phyloP scores from a whole-genome alignment of 1,284 basidiomycete species.

The Clitocybe nebularis region DNA sequence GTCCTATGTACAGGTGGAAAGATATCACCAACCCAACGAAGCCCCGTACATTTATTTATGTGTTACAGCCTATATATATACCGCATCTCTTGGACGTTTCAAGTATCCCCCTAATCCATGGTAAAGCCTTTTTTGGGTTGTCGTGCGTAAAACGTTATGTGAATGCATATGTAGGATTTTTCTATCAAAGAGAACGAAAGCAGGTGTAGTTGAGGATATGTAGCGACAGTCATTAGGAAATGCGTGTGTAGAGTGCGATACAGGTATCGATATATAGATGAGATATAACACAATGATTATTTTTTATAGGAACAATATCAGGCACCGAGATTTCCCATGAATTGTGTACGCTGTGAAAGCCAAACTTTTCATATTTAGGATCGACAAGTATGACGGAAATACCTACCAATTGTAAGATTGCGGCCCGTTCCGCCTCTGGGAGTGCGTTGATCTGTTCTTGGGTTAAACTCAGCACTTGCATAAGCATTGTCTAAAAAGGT shows the following conservation, averaged over 20 bases:
- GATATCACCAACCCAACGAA: no score
- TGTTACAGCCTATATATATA: no score
- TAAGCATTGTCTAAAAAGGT: constrained; percentile 63
- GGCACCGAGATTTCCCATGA: constrained; percentile 35
- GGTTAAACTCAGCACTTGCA: constrained; percentile 84
- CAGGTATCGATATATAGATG: neutral
- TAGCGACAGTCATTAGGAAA: neutral
- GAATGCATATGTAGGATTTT: no score
- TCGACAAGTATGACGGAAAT: constrained; percentile 1
- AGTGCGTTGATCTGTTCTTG: constrained; percentile 85
- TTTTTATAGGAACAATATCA: constrained; percentile 4
- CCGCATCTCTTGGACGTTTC: no score
- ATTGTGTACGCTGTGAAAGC: constrained; percentile 41
- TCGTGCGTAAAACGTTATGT: no score
- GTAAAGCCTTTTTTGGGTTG: no score
- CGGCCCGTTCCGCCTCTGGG: constrained; percentile 77
- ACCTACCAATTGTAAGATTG: constrained; percentile 83
- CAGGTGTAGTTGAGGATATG: neutral
- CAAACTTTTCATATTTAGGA: neutral
- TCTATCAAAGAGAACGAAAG: no score
- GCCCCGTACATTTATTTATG: no score
- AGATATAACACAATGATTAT: neutral
- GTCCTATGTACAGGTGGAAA: no score
- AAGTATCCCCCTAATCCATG: no score
- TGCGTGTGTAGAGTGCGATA: neutral